phyloP scores from a whole-genome alignment of 208 protist genomes.

The Trypanosoma scelopori region DNA sequence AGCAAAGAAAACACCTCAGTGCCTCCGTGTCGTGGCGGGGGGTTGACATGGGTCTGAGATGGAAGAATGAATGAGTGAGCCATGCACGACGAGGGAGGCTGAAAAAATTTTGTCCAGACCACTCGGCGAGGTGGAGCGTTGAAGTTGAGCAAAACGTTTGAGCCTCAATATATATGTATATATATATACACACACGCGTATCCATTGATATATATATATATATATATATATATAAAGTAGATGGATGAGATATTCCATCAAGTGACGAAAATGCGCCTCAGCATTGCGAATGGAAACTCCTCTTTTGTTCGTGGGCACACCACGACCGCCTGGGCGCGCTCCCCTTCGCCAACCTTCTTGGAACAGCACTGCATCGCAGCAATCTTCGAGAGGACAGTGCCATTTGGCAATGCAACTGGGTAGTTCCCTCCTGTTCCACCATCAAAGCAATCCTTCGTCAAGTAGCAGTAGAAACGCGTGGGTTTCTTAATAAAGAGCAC shows the following conservation, averaged over 20 bases:
- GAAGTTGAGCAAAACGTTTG: no score
- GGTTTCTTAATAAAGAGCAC: slow-evolving; percentile 68
- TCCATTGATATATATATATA: slow-evolving; percentile 7
- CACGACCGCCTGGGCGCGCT: slow-evolving; percentile 20
- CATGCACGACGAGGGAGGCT: no score
- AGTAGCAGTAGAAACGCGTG: slow-evolving; percentile 72
- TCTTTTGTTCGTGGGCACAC: slow-evolving; percentile 37
- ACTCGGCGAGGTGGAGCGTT: no score
- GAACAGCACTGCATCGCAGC: slow-evolving; percentile 22
- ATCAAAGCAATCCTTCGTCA: slow-evolving; percentile 51
- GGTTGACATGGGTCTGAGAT: no score
- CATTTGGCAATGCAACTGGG: slow-evolving; percentile 30
- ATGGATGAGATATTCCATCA: slow-evolving; percentile 10
- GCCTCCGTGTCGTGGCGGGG: no score
- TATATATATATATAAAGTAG: no score
- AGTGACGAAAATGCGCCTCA: slow-evolving; percentile 39
- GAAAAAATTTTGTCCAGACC: no score
- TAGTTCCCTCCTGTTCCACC: slow-evolving; percentile 32
- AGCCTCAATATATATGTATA: background rate
- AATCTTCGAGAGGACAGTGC: slow-evolving; percentile 30
- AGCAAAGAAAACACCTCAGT: no score
- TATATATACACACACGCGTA: no score
- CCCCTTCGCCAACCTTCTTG: slow-evolving; percentile 24
- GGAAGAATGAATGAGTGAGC: no score
- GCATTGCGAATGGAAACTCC: slow-evolving; percentile 13